Percentiles rank a stretch among this genome's conserved stretches.
Conservation (phyloP, 1,284 basidiomycete species). For the Sphaerobolus stellatus region DNA sequence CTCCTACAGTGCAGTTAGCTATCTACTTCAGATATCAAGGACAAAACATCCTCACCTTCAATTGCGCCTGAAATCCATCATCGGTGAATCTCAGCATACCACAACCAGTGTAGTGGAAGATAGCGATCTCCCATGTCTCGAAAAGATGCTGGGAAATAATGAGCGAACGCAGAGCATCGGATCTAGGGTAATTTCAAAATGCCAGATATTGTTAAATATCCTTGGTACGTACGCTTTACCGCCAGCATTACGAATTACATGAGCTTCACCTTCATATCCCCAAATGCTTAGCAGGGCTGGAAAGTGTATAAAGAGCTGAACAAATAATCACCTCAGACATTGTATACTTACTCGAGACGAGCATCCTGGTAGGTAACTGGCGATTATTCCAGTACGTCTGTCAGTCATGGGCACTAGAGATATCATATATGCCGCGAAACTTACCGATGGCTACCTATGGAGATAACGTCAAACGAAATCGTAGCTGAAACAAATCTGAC, state of each 20-base stretch:
- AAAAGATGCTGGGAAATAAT: slow-evolving; percentile 67
- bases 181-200: slow-evolving; percentile 36
- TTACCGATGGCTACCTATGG: no score
- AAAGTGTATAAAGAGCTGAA: slow-evolving; percentile 8
- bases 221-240: slow-evolving; percentile 48
- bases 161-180: slow-evolving; percentile 62
- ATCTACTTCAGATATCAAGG: neutral
- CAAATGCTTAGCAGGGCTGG: slow-evolving; percentile 56
- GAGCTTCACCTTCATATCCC: slow-evolving; percentile 67
- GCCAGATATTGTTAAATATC: slow-evolving; percentile 1
- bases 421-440: no score
- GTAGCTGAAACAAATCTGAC: no score
- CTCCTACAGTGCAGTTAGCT: neutral
- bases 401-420: no score
- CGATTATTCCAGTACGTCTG: no score
- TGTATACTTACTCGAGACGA: slow-evolving; percentile 43
- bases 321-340: neutral
- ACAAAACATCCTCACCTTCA: slow-evolving; percentile 36
- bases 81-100: slow-evolving; percentile 65
- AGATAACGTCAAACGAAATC: no score
- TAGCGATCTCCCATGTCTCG: slow-evolving; percentile 62
- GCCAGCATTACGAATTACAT: slow-evolving; percentile 69
- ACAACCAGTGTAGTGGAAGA: slow-evolving; percentile 68
- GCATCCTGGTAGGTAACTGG: slow-evolving; percentile 74
- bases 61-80: slow-evolving; percentile 47